phyloP scores from a whole-genome alignment of 164 flowering plant species.

The Magnolia changhungtana region DNA sequence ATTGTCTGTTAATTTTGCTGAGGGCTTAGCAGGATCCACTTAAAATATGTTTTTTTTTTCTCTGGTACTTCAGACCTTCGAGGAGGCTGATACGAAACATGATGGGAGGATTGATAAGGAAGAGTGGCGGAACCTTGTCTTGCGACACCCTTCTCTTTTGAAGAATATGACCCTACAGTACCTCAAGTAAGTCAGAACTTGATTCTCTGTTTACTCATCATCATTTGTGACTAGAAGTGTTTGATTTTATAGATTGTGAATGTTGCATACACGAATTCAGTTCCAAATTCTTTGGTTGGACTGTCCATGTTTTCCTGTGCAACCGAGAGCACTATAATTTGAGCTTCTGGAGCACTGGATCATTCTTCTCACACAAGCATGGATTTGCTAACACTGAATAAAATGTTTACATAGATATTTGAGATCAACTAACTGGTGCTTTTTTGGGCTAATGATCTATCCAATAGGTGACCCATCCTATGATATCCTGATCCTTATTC shows the following conservation, averaged over 20 bases:
- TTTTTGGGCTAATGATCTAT: no score
- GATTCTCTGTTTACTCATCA: not conserved
- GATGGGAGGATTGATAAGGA: conserved; percentile 96
- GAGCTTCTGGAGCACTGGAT: not conserved
- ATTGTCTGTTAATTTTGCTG: not conserved
- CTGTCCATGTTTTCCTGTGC: not conserved
- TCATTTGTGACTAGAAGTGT: not conserved
- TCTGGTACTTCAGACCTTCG: conserved; percentile 62
- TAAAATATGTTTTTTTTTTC: not conserved
- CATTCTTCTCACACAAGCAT: not conserved
- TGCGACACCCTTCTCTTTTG: conserved; percentile 84
- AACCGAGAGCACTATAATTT: not conserved
- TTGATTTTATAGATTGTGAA: not conserved
- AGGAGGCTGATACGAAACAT: conserved; percentile 96
- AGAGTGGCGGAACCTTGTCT: conserved; percentile 90
- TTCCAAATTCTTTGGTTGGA: not conserved
- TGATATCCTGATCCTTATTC: no score
- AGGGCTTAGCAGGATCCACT: not conserved
- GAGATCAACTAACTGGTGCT: no score
- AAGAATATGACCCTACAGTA: conserved; percentile 96
- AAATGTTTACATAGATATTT: no score
- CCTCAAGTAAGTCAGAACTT: conserved; percentile 56
- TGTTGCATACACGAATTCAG: not conserved
- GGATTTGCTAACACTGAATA: no score
- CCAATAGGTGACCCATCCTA: no score